Conservation (phyloP, 192 early-diverging fungal species). For the Radiomyces spectabilis region DNA sequence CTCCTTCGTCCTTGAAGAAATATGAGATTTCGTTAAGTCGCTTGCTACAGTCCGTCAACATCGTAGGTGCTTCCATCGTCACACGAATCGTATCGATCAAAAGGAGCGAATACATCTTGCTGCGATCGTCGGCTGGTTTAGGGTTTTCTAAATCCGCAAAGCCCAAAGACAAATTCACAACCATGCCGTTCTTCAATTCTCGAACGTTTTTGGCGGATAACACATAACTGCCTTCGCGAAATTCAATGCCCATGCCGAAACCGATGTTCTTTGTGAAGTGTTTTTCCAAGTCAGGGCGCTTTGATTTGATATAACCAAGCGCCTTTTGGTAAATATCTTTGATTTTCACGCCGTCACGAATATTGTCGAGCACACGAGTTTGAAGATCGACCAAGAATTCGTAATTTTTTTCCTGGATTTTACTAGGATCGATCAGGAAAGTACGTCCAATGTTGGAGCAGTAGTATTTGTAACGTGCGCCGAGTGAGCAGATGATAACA, state of each 20-base stretch:
- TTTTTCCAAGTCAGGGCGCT: slow-evolving; percentile 79
- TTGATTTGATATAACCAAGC: slow-evolving; percentile 57
- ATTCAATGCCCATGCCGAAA: slow-evolving; percentile 91
- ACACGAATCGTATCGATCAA: slow-evolving; percentile 82
- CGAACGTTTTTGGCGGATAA: slow-evolving; percentile 65
- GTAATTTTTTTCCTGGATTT: slow-evolving; percentile 89
- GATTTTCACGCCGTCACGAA: slow-evolving; percentile 70
- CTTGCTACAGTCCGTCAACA: slow-evolving; percentile 61
- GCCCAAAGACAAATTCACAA: slow-evolving; percentile 76
- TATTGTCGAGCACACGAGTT: slow-evolving; percentile 55
- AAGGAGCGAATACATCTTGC: slow-evolving; percentile 77
- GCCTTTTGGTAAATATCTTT: slow-evolving; percentile 72
- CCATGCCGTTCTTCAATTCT: slow-evolving; percentile 73
- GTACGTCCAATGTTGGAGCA: slow-evolving; percentile 93
- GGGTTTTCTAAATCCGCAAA: slow-evolving; percentile 80
- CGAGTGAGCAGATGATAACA: slow-evolving; percentile 88
- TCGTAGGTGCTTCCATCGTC: slow-evolving; percentile 44
- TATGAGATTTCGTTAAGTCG: slow-evolving; percentile 37
- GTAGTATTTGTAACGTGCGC: slow-evolving; percentile 90
- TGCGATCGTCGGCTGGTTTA: slow-evolving; percentile 59
- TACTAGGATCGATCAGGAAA: slow-evolving; percentile 87
- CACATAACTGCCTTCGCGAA: slow-evolving; percentile 76
- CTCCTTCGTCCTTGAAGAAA: slow-evolving; percentile 29
- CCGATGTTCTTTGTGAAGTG: slow-evolving; percentile 86
- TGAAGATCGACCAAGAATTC: slow-evolving; percentile 84